Evolutionary conservation across 257 asterid species (phyloP), one percentile per base, ranked within the genome.

Genomic region (Paraleonurus japonicus): DNA sequence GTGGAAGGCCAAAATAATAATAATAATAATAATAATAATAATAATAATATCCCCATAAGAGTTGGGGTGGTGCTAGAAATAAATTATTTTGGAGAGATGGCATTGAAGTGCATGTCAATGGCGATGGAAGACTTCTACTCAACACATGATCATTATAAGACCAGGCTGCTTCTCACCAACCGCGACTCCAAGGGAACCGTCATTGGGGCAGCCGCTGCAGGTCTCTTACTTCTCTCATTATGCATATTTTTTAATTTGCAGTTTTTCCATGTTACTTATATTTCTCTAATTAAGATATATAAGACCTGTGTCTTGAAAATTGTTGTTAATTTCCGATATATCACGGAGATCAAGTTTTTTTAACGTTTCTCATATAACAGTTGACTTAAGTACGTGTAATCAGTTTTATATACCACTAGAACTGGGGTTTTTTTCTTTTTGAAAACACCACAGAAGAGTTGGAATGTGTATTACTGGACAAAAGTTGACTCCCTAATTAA

Each of bases 201-300:
- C 11, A 80, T 82, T 61, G 81, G 69, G 1, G 86, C 87, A 12
- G 90, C 90, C n/a, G 84, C 84, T 1, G 80, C 84, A 71, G 83
- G 90, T 85, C n/a, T n/a, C n/a, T n/a, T n/a, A n/a, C n/a, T 4
- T 4, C 35, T 9, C 0, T 33, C 10, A 2, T 15, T 4, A 15
- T 45, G 53, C 54, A 47, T 47, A 47, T 13, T 43, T 43, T 41
- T 43, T 30, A 4, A 2, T 30, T 4, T 17, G 50, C 50, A 43
- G 0, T 39, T 41, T 51, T 53, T 22, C 2, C 7, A 7, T 17
- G 1, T 8, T 35, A 7, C 0, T 35, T 35, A 8, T 32, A 3
- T 32, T 41, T 41, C 48, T 41, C 37, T 32, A 26, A 3, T 3
- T 35, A 9, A 4, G 27, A 4, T 19, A 19, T n/a, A 16, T 16